These are phyloP conservation scores for Penicillium cosmopolitanum DNA, from an alignment of 495 filamentous ascomycete species.

Conservation along the genomic window DNA sequence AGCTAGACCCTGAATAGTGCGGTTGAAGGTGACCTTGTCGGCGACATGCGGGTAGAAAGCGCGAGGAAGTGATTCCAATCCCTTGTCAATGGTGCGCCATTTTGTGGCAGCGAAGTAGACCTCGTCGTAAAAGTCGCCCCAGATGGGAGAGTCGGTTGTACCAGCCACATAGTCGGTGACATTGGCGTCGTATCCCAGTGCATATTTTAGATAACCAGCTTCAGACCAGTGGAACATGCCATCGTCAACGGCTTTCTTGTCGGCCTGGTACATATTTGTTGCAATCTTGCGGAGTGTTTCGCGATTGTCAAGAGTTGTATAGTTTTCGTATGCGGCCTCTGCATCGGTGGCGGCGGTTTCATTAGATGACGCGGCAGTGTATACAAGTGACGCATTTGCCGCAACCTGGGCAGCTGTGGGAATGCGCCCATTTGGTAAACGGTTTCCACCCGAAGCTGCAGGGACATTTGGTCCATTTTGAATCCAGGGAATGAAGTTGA, in stretches of 20 bases:
- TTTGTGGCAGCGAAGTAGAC: constrained; percentile 62
- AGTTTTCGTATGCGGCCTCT: constrained; percentile 34
- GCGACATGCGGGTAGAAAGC: constrained; percentile 64
- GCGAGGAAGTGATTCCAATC: constrained; percentile 59
- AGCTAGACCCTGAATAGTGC: constrained; percentile 49
- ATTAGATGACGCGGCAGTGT: constrained; percentile 33
- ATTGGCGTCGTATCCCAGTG: constrained; percentile 56
- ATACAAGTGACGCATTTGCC: constrained; percentile 36
- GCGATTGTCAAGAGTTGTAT: constrained; percentile 23
- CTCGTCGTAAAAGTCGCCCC: constrained; percentile 45
- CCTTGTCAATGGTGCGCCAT: constrained; percentile 69
- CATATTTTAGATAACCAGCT: constrained; percentile 62
- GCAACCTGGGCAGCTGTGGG: constrained; percentile 40
- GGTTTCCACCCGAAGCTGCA: constrained; percentile 54
- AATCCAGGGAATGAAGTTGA: constrained; percentile 69
- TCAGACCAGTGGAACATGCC: constrained; percentile 60
- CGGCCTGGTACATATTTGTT: constrained; percentile 65
- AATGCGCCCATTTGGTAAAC: constrained; percentile 52
- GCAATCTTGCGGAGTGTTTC: constrained; percentile 50
- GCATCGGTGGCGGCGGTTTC: constrained; percentile 41
- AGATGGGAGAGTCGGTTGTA: constrained; percentile 27
- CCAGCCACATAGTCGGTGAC: constrained; percentile 54
- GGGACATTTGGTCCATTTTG: constrained; percentile 58
- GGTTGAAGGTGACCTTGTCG: constrained; percentile 56
- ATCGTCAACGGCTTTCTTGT: constrained; percentile 48